Percentiles rank a stretch among this genome's conserved stretches.
Evolutionary conservation across 1,139 yeast genomes (phyloP).

Genomic region (Blastobotrys aristatus): DNA sequence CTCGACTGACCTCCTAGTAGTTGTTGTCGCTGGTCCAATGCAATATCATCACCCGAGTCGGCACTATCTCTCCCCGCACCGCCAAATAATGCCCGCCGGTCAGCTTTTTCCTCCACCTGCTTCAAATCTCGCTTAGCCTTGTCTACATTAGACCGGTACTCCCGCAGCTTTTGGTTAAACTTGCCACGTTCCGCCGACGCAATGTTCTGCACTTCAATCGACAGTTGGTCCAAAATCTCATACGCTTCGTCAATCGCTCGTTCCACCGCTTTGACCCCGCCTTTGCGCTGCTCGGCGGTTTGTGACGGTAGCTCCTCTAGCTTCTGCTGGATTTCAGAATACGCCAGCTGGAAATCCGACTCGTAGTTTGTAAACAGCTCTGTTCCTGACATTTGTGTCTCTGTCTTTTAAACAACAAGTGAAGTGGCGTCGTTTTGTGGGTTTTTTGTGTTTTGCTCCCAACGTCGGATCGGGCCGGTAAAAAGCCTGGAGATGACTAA

Average conservation of each 20-base stretch:
- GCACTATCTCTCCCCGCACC: constrained; percentile 26
- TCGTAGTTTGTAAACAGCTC: constrained; percentile 67
- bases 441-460: too few relatives aligned
- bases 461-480: too few relatives aligned
- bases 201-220: constrained; percentile 72
- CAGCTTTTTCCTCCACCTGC: constrained; percentile 45
- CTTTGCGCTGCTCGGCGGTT: constrained; percentile 29
- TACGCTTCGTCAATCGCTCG: constrained; percentile 70
- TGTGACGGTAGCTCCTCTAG: constrained; percentile 52
- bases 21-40: constrained; percentile 74
- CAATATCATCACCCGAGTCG: constrained; percentile 36
- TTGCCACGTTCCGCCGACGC: constrained; percentile 66
- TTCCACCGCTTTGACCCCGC: constrained; percentile 48
- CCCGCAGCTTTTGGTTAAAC: constrained; percentile 66
- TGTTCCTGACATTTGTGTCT: constrained; percentile 17
- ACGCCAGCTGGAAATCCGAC: constrained; percentile 66
- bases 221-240: constrained; percentile 65
- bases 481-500: too few relatives aligned
- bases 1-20: constrained; percentile 74
- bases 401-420: too few relatives aligned
- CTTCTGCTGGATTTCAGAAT: constrained; percentile 65
- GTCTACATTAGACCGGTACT: constrained; percentile 58
- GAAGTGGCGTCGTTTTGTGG: too few relatives aligned
- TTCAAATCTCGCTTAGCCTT: constrained; percentile 48
- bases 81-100: constrained; percentile 67